Evolutionary conservation across 2,329 filamentous ascomycete genomes (phyloP).

Genomic region (Pestalotiopsis sp.): DNA sequence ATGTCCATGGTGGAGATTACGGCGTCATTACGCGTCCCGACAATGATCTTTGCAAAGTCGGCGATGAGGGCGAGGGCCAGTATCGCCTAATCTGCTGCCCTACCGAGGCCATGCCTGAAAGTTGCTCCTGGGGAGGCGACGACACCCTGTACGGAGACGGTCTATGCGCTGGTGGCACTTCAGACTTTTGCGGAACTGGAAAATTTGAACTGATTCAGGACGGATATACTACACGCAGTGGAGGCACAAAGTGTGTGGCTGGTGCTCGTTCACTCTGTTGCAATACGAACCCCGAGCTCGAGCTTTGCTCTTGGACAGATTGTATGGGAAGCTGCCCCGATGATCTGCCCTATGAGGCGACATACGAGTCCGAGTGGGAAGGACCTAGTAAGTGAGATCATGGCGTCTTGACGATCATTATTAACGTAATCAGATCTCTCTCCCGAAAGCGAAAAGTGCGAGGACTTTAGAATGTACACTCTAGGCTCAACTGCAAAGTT

Average conservation of each 20-base stretch:
- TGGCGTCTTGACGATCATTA: background rate
- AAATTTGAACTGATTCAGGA: slow-evolving; percentile 4
- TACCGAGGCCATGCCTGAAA: background rate
- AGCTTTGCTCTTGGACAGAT: slow-evolving; percentile 3
- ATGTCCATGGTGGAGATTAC: background rate
- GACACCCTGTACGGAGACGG: background rate
- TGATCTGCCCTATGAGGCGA: background rate
- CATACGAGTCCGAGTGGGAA: background rate
- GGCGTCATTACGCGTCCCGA: background rate
- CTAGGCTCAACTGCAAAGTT: background rate
- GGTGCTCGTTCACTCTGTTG: slow-evolving; percentile 3
- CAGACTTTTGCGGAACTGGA: background rate
- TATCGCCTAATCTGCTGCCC: slow-evolving; percentile 1
- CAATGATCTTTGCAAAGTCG: background rate
- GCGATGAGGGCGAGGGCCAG: background rate
- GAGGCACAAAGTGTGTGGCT: background rate
- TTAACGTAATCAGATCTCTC: background rate
- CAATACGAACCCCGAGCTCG: background rate
- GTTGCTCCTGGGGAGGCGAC: background rate
- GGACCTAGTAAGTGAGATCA: background rate
- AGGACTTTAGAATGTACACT: background rate
- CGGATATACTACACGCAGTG: background rate
- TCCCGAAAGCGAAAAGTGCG: background rate
- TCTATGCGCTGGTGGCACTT: slow-evolving; percentile 2
- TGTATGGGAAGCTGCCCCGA: slow-evolving; percentile 1